Base-by-base conservation (phyloP, 2,329 filamentous ascomycete genomes). In the Botrytis galanthina region DNA sequence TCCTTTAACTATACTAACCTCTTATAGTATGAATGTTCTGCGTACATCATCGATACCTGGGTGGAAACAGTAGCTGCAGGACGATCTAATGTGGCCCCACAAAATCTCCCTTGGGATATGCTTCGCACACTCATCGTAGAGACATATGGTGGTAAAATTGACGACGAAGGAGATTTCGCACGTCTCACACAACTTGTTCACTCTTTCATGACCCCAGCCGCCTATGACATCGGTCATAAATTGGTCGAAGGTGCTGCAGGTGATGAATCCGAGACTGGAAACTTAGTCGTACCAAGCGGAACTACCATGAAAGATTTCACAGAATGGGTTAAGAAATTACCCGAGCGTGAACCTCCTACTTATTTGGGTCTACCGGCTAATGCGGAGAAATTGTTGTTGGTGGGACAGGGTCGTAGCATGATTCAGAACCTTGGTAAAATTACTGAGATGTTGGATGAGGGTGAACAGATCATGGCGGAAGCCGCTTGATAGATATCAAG, bases 121-220 rank as follows among this genome's bases (percentile, higher is more conserved):
- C 91, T 99, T 76, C 91, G 94, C 75, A 94, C 92, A 72, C 88
- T 99, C 26, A 88, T 99, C 73, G 93, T 92, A 1, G 95, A 98
- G 84, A 98, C 95, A 76, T 99, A 99, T 81, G 96, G 96, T 76
- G 96, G 96, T 82, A 99, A 99, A 86, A 95, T 99, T 78, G 96
- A 99, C 81, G 90, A 98, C 80, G 92, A 94, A 76, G 91, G 85
- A 60, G 96, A 99, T 83, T 97, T 96, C 82, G 84, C 85, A 70
- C 87, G 91, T 62, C 89, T 99, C 26, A 86, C 87, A 63, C 84
- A 88, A 73, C 88, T 99, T 4, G 95, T 99, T 67, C 83, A 89
- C 61, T 88, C 87, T 46, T 91, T 97, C 82, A 87, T 99, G 76
- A 97, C 94, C 0, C 93, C 95, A 0, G 89, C 92, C 1, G 96